Conservation (phyloP, 176 grass and related monocot genomes). For the Thalia dealbata region DNA sequence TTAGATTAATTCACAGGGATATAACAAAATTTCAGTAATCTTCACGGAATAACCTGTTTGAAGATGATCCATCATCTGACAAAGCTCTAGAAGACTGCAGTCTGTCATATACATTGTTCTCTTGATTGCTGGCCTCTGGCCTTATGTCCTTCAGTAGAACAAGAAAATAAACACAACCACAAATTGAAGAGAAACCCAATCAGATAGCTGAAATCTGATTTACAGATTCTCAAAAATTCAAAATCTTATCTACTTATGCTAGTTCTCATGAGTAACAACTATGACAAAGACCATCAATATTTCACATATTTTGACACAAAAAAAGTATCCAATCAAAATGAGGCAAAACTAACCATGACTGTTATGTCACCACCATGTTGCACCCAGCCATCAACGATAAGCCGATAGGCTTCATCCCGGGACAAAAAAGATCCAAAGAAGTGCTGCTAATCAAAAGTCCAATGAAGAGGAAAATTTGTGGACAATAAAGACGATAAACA, state of each 20-base stretch:
- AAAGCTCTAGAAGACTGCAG: slow-evolving; percentile 48
- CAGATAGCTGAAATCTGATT: no score
- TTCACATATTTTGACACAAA: neutral
- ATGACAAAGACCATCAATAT: no score
- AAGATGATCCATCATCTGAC: slow-evolving; percentile 38
- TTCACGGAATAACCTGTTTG: slow-evolving; percentile 44
- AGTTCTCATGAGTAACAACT: no score
- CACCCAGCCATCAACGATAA: slow-evolving; percentile 70
- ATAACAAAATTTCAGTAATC: slow-evolving; percentile 10
- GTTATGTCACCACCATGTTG: slow-evolving; percentile 61
- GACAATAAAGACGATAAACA: neutral
- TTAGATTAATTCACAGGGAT: slow-evolving; percentile 6
- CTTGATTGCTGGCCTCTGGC: slow-evolving; percentile 47
- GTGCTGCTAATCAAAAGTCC: slow-evolving; percentile 34
- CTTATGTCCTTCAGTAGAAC: slow-evolving; percentile 49
- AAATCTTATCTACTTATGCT: no score
- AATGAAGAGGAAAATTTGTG: neutral
- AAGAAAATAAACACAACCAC: neutral
- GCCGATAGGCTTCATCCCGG: slow-evolving; percentile 69
- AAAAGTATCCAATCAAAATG: neutral
- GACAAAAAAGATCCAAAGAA: slow-evolving; percentile 96
- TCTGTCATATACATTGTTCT: slow-evolving; percentile 41
- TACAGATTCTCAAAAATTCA: no score
- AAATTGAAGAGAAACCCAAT: neutral
- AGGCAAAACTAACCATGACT: slow-evolving; percentile 39